Percentiles rank a stretch among this genome's conserved stretches.
Conservation (phyloP, 73 alveolate species). For the Tetrahymena borealis region DNA sequence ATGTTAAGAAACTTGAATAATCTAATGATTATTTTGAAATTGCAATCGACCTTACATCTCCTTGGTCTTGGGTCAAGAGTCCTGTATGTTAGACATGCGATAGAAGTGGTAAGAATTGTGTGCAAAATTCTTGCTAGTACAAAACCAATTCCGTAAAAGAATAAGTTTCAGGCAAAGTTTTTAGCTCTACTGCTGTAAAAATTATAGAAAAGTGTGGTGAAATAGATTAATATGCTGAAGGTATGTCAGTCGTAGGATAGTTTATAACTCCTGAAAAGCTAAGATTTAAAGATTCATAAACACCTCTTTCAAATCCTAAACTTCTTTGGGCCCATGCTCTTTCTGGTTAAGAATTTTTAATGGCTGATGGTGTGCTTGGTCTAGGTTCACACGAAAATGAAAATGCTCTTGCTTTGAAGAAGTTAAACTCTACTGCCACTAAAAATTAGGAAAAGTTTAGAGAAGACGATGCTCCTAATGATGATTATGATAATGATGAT, state of each 20-base stretch:
- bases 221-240: background rate
- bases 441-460: background rate
- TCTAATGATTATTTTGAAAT: background rate
- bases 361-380: background rate
- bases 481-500: background rate
- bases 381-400: background rate
- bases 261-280: background rate
- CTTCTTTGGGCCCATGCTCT: background rate
- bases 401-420: background rate
- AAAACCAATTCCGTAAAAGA: background rate
- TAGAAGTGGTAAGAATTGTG: background rate
- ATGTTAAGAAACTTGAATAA: background rate
- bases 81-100: background rate
- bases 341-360: background rate
- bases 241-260: background rate
- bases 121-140: background rate
- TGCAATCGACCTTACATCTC: background rate
- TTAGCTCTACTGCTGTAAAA: background rate
- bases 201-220: background rate
- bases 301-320: background rate
- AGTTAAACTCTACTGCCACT: background rate
- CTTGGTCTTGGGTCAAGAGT: conserved; percentile 1
- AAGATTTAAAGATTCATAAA: background rate
- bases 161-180: background rate
- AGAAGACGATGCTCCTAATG: background rate